A percentile compares a stretch with the other conserved stretches of the same genome.
Conservation (phyloP, 371 early-diverging fungal genomes). For the Coemansia linderi region DNA sequence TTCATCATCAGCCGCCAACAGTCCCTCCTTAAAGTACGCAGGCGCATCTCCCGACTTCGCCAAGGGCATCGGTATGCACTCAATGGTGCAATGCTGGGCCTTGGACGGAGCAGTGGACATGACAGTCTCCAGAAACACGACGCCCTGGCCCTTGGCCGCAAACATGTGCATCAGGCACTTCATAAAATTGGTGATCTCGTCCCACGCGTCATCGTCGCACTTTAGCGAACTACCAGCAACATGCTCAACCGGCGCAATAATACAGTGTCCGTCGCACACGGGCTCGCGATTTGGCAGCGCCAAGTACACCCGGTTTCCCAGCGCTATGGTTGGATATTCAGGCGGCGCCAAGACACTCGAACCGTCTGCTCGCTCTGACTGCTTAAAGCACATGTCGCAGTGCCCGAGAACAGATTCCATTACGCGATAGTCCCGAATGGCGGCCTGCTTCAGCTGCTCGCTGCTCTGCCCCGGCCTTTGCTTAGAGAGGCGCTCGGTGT, state of each 20-base stretch:
- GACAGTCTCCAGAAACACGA: slow-evolving; percentile 89
- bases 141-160: slow-evolving; percentile 65
- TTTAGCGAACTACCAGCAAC: slow-evolving; percentile 72
- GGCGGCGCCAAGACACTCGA: slow-evolving; percentile 58
- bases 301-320: slow-evolving; percentile 79
- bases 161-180: slow-evolving; percentile 90
- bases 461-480: slow-evolving; percentile 60
- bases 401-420: slow-evolving; percentile 68
- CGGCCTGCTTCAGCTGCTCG: slow-evolving; percentile 67
- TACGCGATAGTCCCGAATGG: slow-evolving; percentile 59
- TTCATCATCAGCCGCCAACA: slow-evolving; percentile 75
- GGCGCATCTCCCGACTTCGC: slow-evolving; percentile 75
- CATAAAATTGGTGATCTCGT: slow-evolving; percentile 93
- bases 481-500: slow-evolving; percentile 75
- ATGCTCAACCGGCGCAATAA: slow-evolving; percentile 90
- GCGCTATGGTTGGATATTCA: slow-evolving; percentile 69
- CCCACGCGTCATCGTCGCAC: slow-evolving; percentile 90
- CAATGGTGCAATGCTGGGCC: slow-evolving; percentile 77
- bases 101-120: slow-evolving; percentile 68
- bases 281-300: slow-evolving; percentile 75
- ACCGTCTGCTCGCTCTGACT: slow-evolving; percentile 23
- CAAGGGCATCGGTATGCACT: slow-evolving; percentile 88
- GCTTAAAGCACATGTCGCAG: slow-evolving; percentile 79
- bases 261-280: slow-evolving; percentile 82
- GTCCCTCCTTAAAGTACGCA: slow-evolving; percentile 85